Evolutionary conservation across 2,329 filamentous ascomycete species (phyloP), one percentile per base, ranked within the genome.

Genomic region (Colletotrichum cuscutae): DNA sequence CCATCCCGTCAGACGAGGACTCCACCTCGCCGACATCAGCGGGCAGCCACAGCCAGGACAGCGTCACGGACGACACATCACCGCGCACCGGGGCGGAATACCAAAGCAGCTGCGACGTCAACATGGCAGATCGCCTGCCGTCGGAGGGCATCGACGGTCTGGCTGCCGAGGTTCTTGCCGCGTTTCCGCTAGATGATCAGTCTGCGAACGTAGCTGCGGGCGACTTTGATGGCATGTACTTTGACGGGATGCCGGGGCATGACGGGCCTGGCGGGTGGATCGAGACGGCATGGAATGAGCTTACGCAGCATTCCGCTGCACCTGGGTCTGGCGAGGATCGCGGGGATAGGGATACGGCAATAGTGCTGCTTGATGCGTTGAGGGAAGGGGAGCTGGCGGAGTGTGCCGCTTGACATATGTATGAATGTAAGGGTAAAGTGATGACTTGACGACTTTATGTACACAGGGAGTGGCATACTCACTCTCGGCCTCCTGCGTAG

Each of bases 291-390:
- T 84, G 83, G 83, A 76, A 76, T 22, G 77, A 80, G 30, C 77
- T 80, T 63, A 77, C 71, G 1, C 79, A 77, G 13, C 42, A 49
- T 11, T 49, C 42, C n/a, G 15, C 42, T n/a, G 42, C 19, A 8
- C 19, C 42, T 7, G 61, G 24, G 28, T 22, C 61, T 2, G 76
- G 70, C 8, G 76, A 79, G 30, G 77, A 79, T n/a, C 75, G 77
- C 5, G 74, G 76, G 3, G 83, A 85, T 60, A 78, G 78, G 35
- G 82, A 85, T 73, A 83, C 83, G 22, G 83, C 83, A 12, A 77
- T 77, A 68, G 80, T 79, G 13, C 64, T 85, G 42, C 77, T 85
- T 6, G 82, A 84, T 68, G 83, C 82, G 6, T 70, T 85, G 58
- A 79, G 78, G 22, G 81, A 82, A 26, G 77, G 76, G 1, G 78